Base-by-base conservation (phyloP, 1,284 basidiomycete genomes). In the Megacollybia platyphylla region DNA sequence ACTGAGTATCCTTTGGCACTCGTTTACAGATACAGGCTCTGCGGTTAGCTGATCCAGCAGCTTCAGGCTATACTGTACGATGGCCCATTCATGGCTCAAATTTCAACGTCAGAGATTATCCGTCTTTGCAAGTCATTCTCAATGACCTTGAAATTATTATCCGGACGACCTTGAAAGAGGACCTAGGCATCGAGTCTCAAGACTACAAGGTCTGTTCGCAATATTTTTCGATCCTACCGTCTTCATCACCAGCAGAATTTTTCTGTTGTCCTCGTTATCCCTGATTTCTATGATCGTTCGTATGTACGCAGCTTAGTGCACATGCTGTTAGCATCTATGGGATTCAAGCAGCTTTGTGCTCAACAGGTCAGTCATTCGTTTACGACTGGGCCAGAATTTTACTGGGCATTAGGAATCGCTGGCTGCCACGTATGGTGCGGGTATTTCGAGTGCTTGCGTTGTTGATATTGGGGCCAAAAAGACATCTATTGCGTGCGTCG, bases 401-500 rank as follows among this genome's bases (percentile, higher is more conserved):
- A 34, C 31, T 17, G 31, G 26, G 29, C 13, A 47, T n/a, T 46
- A 94, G 87, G 92, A 96, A 69, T 85, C 88, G 1, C 70, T 96
- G 26, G 89, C 89, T 40, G 90, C 96, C 4, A 89, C 91, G 1
- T 97, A 96, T 57, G 91, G 93, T 13, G 91, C 94, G 2, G 96
- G 96, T 8, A 82, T 97, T 45, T 90, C 88, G 0, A 86, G 80
- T 49, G 93, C 92, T 8, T 97, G 94, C 56, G 88, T 99, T 2
- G 87, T 98, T 29, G 91, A 98, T 57, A 80, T 98, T 43, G 96
- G 96, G 7, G 85, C 93, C 5, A 74, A 73, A 18, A 78, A 73
- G 48, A 92, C 87, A 2, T 88, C 78, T 49, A 79, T 99, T 41
- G 81, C 92, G 0, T 97, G 94, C 55, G 87, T 98, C 5, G 96